A percentile compares a stretch with the other conserved stretches of the same genome.
These are phyloP conservation scores for Psidium friedrichsthalianum DNA, from an alignment of 345 rosid species.

Conservation along the genomic window DNA sequence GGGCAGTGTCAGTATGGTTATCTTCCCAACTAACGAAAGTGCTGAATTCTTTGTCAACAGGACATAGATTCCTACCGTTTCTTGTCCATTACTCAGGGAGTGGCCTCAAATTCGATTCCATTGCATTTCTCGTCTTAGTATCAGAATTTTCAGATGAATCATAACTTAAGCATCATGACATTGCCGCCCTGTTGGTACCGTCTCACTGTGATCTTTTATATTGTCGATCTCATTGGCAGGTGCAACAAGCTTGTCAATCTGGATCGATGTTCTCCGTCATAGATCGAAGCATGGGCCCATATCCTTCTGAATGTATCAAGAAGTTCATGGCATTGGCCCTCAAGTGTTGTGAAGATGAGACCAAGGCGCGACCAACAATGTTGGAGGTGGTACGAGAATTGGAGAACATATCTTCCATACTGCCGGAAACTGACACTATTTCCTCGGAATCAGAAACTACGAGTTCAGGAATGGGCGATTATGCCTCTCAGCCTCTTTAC, in stretches of 20 bases:
- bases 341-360: constrained; percentile 62
- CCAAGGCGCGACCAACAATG: constrained; percentile 76
- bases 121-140: background rate
- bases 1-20: background rate
- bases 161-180: background rate
- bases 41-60: background rate
- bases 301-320: constrained; percentile 67
- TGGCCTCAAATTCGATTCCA: background rate
- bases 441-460: constrained; percentile 4
- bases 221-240: constrained; percentile 18
- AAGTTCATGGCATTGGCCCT: constrained; percentile 62
- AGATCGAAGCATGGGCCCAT: constrained; percentile 70
- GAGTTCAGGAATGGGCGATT: constrained; percentile 2
- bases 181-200: background rate
- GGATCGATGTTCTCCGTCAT: constrained; percentile 59
- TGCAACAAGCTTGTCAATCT: constrained; percentile 48
- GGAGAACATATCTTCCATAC: constrained; percentile 50
- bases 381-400: constrained; percentile 81
- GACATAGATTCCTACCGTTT: background rate
- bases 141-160: background rate
- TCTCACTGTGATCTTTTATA: background rate
- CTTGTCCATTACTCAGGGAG: background rate
- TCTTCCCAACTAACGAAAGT: background rate
- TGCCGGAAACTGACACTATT: constrained; percentile 41
- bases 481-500: constrained; percentile 29